phyloP scores from a whole-genome alignment of 2,329 filamentous ascomycete genomes.

The Penicillium sp. region DNA sequence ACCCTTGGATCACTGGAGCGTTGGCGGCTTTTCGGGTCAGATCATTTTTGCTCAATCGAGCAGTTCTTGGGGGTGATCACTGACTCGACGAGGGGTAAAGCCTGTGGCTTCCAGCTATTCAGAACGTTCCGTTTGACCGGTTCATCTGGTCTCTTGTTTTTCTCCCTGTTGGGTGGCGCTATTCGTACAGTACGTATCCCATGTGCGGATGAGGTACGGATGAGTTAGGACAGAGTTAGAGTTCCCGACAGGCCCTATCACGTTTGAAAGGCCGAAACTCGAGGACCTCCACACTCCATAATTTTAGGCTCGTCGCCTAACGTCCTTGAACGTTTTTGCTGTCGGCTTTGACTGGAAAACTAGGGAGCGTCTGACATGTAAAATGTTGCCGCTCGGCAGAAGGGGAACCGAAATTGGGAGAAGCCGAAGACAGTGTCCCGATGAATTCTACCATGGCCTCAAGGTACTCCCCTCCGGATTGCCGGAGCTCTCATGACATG shows the following conservation, averaged over 20 bases:
- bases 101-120: neutral
- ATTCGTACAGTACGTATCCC: neutral
- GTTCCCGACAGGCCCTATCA: slow-evolving; percentile 4
- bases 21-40: slow-evolving; percentile 8
- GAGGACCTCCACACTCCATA: slow-evolving; percentile 11
- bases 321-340: slow-evolving; percentile 15
- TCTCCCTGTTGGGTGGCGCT: no score
- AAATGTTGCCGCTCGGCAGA: neutral
- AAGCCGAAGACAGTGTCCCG: neutral
- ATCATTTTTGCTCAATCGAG: slow-evolving; percentile 1
- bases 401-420: neutral
- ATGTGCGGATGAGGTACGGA: neutral
- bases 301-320: slow-evolving; percentile 9
- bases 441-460: neutral
- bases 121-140: slow-evolving; percentile 1
- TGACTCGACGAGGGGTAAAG: neutral
- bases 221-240: neutral
- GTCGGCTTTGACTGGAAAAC: neutral
- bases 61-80: slow-evolving; percentile 9
- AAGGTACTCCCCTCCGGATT: neutral
- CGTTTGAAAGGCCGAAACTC: neutral
- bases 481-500: neutral
- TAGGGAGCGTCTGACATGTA: neutral
- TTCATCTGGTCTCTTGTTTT: neutral
- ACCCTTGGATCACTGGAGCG: slow-evolving; percentile 6